A percentile compares a stretch with the other conserved stretches of the same genome.
These are phyloP conservation scores for Macroventuria anomochaeta DNA, from an alignment of 2,329 filamentous ascomycete species.

Conservation along the genomic window DNA sequence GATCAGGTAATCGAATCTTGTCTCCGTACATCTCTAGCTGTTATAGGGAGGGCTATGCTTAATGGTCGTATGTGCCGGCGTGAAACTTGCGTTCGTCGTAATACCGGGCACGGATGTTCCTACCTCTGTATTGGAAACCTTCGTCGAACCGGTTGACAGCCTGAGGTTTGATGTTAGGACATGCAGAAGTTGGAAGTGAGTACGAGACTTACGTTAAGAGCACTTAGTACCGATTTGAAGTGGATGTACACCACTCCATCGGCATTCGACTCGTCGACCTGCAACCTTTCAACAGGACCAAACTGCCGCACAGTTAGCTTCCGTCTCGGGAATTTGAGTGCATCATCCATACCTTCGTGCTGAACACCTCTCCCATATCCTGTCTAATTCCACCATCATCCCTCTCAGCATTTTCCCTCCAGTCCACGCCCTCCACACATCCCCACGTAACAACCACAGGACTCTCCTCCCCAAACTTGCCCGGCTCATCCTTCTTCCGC, in stretches of 20 bases:
- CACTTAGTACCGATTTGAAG: constrained; percentile 85
- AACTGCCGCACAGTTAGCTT: constrained; percentile 61
- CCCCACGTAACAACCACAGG: constrained; percentile 81
- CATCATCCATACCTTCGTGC: constrained; percentile 71
- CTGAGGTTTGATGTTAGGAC: constrained; percentile 52
- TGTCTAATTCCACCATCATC: constrained; percentile 73
- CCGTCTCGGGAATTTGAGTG: too few species aligned
- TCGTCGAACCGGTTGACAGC: constrained; percentile 91
- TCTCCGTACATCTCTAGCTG: too few species aligned
- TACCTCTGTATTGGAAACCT: constrained; percentile 91
- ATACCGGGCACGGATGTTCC: constrained; percentile 80
- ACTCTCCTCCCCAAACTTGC: constrained; percentile 65
- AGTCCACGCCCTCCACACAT: constrained; percentile 86
- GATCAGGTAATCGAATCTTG: too few species aligned
- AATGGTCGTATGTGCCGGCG: constrained; percentile 46
- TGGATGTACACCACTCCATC: constrained; percentile 82
- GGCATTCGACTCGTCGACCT: constrained; percentile 67
- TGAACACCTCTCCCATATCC: constrained; percentile 94
- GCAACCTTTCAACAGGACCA: constrained; percentile 80
- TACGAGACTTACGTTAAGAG: constrained; percentile 71
- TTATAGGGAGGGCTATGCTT: too few species aligned
- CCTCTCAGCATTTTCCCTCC: constrained; percentile 75
- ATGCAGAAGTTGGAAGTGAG: neutral
- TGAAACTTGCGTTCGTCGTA: constrained; percentile 87
- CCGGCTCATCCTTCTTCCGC: constrained; percentile 49